phyloP scores from a whole-genome alignment of 108 stramenopile genomes.

The Nitzschia putrida region DNA sequence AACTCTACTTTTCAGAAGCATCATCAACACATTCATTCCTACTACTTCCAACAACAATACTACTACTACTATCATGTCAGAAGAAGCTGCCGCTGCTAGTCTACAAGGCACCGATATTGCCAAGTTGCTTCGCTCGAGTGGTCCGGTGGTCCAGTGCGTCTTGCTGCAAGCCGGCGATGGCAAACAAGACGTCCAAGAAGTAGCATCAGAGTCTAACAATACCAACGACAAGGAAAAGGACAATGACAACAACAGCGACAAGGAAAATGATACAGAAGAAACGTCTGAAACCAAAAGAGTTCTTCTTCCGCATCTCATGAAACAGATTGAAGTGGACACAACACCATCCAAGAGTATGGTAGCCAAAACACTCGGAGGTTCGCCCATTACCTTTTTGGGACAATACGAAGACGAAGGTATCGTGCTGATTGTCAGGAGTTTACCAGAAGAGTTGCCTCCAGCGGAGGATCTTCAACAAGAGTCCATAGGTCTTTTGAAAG shows the following conservation, averaged over 20 bases:
- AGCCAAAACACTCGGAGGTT: slow-evolving; percentile 56
- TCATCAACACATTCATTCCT: no score
- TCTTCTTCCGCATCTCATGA: slow-evolving; percentile 53
- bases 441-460: slow-evolving; percentile 30
- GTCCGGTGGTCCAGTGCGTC: slow-evolving; percentile 84
- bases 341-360: slow-evolving; percentile 75
- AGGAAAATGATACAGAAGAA: slow-evolving; percentile 14
- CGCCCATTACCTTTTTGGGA: slow-evolving; percentile 82
- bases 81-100: background rate
- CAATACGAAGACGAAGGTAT: slow-evolving; percentile 87
- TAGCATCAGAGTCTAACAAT: background rate
- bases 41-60: no score
- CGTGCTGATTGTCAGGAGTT: slow-evolving; percentile 69
- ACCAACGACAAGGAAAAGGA: slow-evolving; percentile 14
- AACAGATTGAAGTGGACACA: slow-evolving; percentile 67
- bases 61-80: no score
- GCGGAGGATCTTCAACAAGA: slow-evolving; percentile 15
- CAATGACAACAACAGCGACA: slow-evolving; percentile 1
- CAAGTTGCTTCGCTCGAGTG: slow-evolving; percentile 58
- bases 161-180: slow-evolving; percentile 20
- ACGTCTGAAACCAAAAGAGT: slow-evolving; percentile 21
- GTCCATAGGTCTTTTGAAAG: slow-evolving; percentile 15
- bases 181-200: background rate
- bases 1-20: no score
- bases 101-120: slow-evolving; percentile 61